phyloP scores from a whole-genome alignment of 306 rosid genomes.

The Vigna reflexopilosa region DNA sequence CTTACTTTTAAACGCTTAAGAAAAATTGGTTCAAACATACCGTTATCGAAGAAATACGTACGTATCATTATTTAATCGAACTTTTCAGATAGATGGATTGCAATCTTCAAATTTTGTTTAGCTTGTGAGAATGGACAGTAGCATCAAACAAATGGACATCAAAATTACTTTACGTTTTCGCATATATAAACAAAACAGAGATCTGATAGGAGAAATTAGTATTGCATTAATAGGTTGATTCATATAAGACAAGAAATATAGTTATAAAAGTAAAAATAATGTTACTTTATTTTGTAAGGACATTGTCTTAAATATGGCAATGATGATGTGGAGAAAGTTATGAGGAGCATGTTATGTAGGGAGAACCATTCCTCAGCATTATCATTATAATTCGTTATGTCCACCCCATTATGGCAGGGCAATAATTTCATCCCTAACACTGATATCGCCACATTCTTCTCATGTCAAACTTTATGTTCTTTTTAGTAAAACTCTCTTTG shows the following conservation, averaged over 20 bases:
- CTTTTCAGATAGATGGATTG: too few relatives aligned
- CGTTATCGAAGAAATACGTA: too few relatives aligned
- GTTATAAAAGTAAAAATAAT: slow-evolving; percentile 23
- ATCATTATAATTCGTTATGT: slow-evolving; percentile 40
- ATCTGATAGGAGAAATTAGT: not conserved
- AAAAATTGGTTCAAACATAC: too few relatives aligned
- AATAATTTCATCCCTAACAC: slow-evolving; percentile 35
- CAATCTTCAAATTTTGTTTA: too few relatives aligned
- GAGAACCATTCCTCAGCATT: slow-evolving; percentile 24
- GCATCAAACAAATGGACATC: too few relatives aligned
- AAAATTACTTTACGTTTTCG: too few relatives aligned
- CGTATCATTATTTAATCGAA: too few relatives aligned
- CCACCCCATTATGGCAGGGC: slow-evolving; percentile 43
- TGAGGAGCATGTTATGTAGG: not conserved
- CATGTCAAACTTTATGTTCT: slow-evolving; percentile 2
- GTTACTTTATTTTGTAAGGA: not conserved
- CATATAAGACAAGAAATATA: slow-evolving; percentile 10
- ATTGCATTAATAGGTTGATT: not conserved
- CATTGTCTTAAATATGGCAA: slow-evolving; percentile 25
- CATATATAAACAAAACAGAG: too few relatives aligned
- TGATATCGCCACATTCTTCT: slow-evolving; percentile 41
- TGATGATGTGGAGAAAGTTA: slow-evolving; percentile 37
- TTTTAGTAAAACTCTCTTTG: not conserved
- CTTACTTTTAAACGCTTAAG: too few relatives aligned
- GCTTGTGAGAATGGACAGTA: too few relatives aligned